These are phyloP conservation scores for Zopfochytrium polystomum DNA, from an alignment of 371 early-diverging fungal species.

Conservation along the genomic window DNA sequence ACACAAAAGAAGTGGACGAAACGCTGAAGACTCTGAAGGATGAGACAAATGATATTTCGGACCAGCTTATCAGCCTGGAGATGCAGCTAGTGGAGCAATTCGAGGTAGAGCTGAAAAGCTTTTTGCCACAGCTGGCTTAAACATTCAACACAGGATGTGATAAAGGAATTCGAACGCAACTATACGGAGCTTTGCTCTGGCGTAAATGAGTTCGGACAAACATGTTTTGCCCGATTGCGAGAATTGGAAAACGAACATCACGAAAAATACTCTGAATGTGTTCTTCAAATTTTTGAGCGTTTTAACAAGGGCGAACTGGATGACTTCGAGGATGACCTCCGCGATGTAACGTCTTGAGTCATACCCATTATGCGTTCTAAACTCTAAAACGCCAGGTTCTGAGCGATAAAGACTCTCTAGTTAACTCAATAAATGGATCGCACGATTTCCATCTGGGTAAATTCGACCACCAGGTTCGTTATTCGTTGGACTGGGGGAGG, in stretches of 20 bases:
- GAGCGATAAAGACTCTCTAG: constrained; percentile 50
- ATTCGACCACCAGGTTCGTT: constrained; percentile 44
- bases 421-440: constrained; percentile 48
- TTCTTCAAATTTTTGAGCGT: constrained; percentile 46
- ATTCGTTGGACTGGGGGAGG: no score
- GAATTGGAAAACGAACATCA: constrained; percentile 56
- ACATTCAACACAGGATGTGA: constrained; percentile 33
- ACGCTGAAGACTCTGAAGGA: constrained; percentile 36
- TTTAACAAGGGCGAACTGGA: constrained; percentile 51
- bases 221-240: constrained; percentile 43
- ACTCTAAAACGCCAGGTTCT: no score
- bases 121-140: neutral
- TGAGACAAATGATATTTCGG: constrained; percentile 36
- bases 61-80: constrained; percentile 43
- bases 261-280: constrained; percentile 48
- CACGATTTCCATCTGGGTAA: constrained; percentile 52
- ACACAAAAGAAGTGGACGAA: constrained; percentile 43
- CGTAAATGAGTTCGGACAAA: constrained; percentile 42
- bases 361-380: no score
- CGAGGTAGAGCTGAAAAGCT: constrained; percentile 33
- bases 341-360: no score
- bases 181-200: constrained; percentile 44
- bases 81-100: constrained; percentile 55
- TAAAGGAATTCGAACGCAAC: constrained; percentile 52
- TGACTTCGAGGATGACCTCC: constrained; percentile 52